Base-by-base conservation (phyloP, 1,284 basidiomycete genomes). In the Rhodotorula glutinis region DNA sequence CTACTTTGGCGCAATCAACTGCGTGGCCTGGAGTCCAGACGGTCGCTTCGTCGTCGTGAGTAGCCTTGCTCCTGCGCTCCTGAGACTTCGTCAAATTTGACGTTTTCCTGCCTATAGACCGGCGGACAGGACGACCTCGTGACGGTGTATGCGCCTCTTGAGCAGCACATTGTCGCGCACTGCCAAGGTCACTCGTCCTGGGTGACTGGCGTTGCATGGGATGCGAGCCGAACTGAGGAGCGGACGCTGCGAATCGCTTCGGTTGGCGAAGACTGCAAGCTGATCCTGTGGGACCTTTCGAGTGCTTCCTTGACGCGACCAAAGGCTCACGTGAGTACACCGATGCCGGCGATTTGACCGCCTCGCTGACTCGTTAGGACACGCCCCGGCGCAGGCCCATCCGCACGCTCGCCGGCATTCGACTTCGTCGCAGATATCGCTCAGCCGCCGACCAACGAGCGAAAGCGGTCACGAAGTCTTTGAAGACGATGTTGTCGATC, bases 161-260 rank as follows among this genome's bases (percentile, higher is more conserved):
- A 96, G 76, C 88, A 90, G 75, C 85, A 92, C 14, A 87, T 98
- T 19, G 86, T 98, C n/a, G 95, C 95, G 4, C 85, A 94, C 57
- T 97, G 94, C 80, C 93, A 97, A 79, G 96, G 95, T 0, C 95
- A 98, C 77, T 89, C 91, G 0, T 94, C 91, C 2, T 98, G 96
- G 76, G 90, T 98, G 8, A 89, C 91, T 0, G 83, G 86, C 4
- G 83, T 98, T 14, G 88, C 90, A 0, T 98, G 97, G 77, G 96
- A 98, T 79, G 87, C 90, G 19, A 82, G 87, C 59, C 85, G 88
- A 29, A 90, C 89, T 73, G 91, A 94, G 73, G 89, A 88, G 30
- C 84, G 91, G 53, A 71, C 73, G 57, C 65, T 70, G 60, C 67
- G 77, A 29, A 95, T 97, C 75, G 91, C 89, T 2, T 92, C 89